Base-by-base conservation (phyloP, 2,329 filamentous ascomycete species). In the Penicillium digitatum region DNA sequence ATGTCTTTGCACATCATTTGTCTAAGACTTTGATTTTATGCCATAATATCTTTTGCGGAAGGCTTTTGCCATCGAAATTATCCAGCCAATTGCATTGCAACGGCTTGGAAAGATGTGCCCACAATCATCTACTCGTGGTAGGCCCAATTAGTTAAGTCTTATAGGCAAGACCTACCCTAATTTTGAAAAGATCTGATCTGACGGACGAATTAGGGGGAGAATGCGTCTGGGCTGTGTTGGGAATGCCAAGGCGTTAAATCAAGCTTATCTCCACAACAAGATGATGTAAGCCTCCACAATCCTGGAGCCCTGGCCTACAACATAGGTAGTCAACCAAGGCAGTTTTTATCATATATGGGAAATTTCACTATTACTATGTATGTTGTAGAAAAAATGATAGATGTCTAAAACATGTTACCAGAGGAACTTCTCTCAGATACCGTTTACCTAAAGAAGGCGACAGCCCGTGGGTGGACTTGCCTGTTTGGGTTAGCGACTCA, bases 21-120 rank as follows among this genome's bases (percentile, higher is more conserved):
- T n/a, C 8, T 40, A 31, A 24, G 24, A 22, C 9, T 26, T 22
- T 34, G 29, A 53, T 57, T 43, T n/a, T 24, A 51, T 59, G 38
- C 22, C 37, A 55, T 61, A 55, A 58, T 63, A 52, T 54, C 35
- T 51, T 45, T 62, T 58, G 54, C 60, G 62, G 62, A 62, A 63
- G 31, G 38, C 24, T 16, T 55, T 51, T 31, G 39, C 32, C 32
- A 35, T 51, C 56, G 48, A 52, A 31, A 38, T 11, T 38, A 5
- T 24, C 7, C 16, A 31, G 45, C 62, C 62, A 64, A 64, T 64
- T 35, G 53, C 35, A 24, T 27, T 26, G 9, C 39, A 16, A 18
- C 16, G 29, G 47, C 12, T 24, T 40, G 31, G 18, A 12, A 20
- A 44, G 47, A 38, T 51, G 52, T 27, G 32, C 18, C 47, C 27